Evolutionary conservation across 1,284 basidiomycete species (phyloP).

Genomic region (Pseudomicrostroma phylloplanum): DNA sequence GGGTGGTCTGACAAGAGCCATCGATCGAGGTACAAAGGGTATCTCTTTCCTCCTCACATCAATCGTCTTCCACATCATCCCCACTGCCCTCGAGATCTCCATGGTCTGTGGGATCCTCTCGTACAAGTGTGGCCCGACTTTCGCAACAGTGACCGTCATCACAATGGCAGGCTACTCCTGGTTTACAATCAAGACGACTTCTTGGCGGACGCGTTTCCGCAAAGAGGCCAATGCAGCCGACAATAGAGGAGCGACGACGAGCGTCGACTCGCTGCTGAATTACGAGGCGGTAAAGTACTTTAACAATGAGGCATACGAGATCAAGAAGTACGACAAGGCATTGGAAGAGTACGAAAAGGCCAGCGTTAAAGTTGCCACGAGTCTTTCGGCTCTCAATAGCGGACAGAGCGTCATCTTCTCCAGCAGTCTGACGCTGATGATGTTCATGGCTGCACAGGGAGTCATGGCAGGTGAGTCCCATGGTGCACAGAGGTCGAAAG

Average conservation of each 20-base stretch:
- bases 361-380: conserved; percentile 89
- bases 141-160: conserved; percentile 78
- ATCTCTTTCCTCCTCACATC: conserved; percentile 92
- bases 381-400: conserved; percentile 84
- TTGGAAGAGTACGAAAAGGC: conserved; percentile 81
- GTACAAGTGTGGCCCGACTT: conserved; percentile 95
- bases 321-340: conserved; percentile 84
- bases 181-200: conserved; percentile 92
- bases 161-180: conserved; percentile 89
- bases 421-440: conserved; percentile 81
- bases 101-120: conserved; percentile 96
- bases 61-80: conserved; percentile 88
- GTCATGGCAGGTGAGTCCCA: conserved; percentile 68
- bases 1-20: conserved; percentile 88
- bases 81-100: conserved; percentile 89
- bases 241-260: conserved; percentile 86
- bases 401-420: conserved; percentile 96
- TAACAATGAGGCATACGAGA: conserved; percentile 90
- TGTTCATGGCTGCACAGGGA: conserved; percentile 93
- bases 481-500: not conserved
- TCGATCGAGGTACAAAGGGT: conserved; percentile 94
- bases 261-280: conserved; percentile 92
- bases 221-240: conserved; percentile 92
- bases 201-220: conserved; percentile 93
- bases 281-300: conserved; percentile 99